Base-by-base conservation (phyloP, 208 protist genomes). In the Crithidia sp. region DNA sequence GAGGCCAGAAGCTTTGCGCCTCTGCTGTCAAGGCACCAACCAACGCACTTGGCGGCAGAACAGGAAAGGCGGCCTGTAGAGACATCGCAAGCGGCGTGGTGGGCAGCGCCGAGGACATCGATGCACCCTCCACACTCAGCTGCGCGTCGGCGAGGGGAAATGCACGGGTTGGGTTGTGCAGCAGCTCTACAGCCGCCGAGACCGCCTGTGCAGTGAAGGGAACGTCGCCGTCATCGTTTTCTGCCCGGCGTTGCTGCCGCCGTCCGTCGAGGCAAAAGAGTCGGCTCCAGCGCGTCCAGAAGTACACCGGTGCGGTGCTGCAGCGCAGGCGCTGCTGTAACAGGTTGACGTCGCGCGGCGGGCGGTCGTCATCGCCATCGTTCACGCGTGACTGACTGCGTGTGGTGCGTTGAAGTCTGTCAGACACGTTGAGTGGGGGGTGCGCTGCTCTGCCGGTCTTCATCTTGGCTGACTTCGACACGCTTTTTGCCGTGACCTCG, bases 231-330 rank as follows among this genome's bases (percentile, higher is more conserved):
- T 43, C 62, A 39, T 64, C 59, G 17, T 14, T 44, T 45, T 37
- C 13, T 45, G n/a, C 57, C 7, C 7, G 44, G 44, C 10, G 45
- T 49, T 7, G 57, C 28, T 6, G 10, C 5, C 13, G 57, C 57
- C 6, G 57, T 45, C 28, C 28, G 28, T 6, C 39, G 2, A 57
- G 58, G 16, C 53, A 61, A n/a, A 78, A 78, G 7, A 78, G 59
- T 8, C 67, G 73, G 28, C 40, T 44, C 74, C 74, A 79, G 14
- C 74, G 43, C 5, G 53, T 16, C 74, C 74, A 79, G 55, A 79
- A 79, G 62, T 59, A 79, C 14, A 70, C 47, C 10, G 74, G 55
- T 49, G 55, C 74, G 7, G 63, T 79, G 40, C 74, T 74, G 16
- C 17, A 40, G n/a, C 60, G 68, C 5, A 74, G 62, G 10, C 59